These are phyloP conservation scores for Didymella pinodella DNA, from an alignment of 2,329 filamentous ascomycete genomes.

Conservation along the genomic window DNA sequence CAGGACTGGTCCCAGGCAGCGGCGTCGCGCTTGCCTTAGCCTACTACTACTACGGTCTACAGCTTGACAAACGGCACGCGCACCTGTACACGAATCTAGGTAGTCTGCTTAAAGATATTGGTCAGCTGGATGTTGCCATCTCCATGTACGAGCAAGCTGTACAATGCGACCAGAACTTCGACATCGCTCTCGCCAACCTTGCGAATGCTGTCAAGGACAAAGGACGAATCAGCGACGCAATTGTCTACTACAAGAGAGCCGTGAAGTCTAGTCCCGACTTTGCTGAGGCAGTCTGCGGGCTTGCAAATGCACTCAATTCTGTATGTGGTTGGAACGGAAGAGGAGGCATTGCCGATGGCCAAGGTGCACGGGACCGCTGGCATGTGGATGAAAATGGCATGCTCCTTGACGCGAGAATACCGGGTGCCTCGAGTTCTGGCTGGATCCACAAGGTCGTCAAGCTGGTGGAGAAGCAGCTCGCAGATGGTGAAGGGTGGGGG, in stretches of 20 bases:
- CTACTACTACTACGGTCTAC: constrained; percentile 94
- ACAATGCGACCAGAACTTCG: constrained; percentile 89
- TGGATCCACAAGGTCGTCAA: constrained; percentile 90
- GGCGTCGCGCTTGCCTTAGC: constrained; percentile 86
- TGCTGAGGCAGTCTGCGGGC: constrained; percentile 93
- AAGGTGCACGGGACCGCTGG: constrained; percentile 83
- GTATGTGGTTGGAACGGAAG: constrained; percentile 94
- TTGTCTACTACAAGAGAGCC: constrained; percentile 87
- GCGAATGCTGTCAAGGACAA: constrained; percentile 98
- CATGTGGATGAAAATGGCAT: constrained; percentile 87
- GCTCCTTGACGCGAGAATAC: constrained; percentile 74
- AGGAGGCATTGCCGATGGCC: constrained; percentile 80
- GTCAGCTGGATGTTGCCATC: constrained; percentile 88
- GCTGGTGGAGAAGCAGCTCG: constrained; percentile 87
- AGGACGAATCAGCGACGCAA: constrained; percentile 89
- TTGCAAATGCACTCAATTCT: constrained; percentile 94
- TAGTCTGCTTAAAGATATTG: constrained; percentile 94
- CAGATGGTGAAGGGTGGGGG: constrained; percentile 88
- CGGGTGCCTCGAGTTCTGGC: constrained; percentile 70
- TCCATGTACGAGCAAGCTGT: constrained; percentile 98
- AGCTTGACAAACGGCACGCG: constrained; percentile 86
- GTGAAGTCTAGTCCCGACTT: constrained; percentile 94
- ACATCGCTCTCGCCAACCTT: constrained; percentile 94
- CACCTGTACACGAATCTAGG: constrained; percentile 97
- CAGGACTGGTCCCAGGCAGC: constrained; percentile 84